Evolutionary conservation across 83 land plant genomes (phyloP), one percentile per base, ranked within the genome.

Genomic region (Picea abies): DNA sequence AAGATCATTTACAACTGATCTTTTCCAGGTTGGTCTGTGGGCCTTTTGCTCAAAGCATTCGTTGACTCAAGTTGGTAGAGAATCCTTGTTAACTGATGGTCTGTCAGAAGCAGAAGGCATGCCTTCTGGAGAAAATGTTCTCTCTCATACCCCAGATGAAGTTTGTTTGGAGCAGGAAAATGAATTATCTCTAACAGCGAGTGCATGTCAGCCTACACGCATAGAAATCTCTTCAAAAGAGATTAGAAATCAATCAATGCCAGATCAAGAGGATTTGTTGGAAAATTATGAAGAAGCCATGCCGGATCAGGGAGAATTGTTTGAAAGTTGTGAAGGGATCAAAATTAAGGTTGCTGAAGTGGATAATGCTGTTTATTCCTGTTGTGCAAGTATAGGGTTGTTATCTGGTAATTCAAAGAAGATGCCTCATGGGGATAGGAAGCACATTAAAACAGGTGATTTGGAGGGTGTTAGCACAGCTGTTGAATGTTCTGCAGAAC

Each of bases 41-140:
- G 97, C 96, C 11, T 96, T 93, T 82, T 96, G 99, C 85, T 85
- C 87, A 71, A 94, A 90, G 88, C 99, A 96, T 64, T 85, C 93
- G 35, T 75, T 82, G 35, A 58, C 70, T 78, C 89, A 78, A 82
- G 87, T 67, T 79, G 58, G 25, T 76, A 56, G 78, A 76, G 29
- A 26, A n/a, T 73, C 77, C 41, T n/a, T 73, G 8, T 17, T 25
- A 76, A 49, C 4, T 52, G 78, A 20, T 52, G 60, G 78, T 22
- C 60, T 29, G 11, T 76, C 61, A 4, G 61, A 76, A 23, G 78
- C 78, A 52, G 78, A 76, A 49, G 22, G 22, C 17, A 9, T 52
- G 32, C 29, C 29, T 19, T 52, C 78, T 12, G 44, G 60, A 76
- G 32, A 76, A 52, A 76, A 12, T 25, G 2, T 22, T 49, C 14